These are phyloP conservation scores for Epichloe sibirici DNA, from an alignment of 2,329 filamentous ascomycete species.

Conservation along the genomic window DNA sequence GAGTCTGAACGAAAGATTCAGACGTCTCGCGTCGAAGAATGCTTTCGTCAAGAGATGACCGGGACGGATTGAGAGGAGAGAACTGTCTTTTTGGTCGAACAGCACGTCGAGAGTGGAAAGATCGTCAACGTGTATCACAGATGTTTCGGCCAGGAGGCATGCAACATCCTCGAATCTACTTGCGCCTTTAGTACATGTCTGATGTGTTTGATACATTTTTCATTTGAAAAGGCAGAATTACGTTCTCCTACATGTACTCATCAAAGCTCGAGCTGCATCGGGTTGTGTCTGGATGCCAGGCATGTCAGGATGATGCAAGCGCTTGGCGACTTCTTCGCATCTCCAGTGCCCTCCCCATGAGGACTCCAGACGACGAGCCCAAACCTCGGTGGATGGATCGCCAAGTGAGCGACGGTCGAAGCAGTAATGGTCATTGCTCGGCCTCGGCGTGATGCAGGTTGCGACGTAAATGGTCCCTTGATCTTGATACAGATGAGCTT, in stretches of 20 bases:
- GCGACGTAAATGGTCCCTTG: constrained; percentile 1
- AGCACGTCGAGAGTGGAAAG: constrained; percentile 2
- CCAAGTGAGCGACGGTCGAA: constrained; percentile 7
- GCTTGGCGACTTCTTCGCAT: constrained; percentile 7
- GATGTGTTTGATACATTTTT: not conserved
- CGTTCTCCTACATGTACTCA: constrained; percentile 4
- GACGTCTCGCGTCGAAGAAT: not conserved
- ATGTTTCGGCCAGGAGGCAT: constrained; percentile 1
- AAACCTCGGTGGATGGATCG: constrained; percentile 4
- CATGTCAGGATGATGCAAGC: not conserved
- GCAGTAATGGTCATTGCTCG: constrained; percentile 4
- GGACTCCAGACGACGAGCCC: constrained; percentile 6
- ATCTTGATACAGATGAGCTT: constrained; percentile 1
- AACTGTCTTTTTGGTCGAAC: not conserved
- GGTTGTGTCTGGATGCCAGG: not conserved
- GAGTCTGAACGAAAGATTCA: constrained; percentile 1
- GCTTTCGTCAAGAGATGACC: not conserved
- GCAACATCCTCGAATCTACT: constrained; percentile 3
- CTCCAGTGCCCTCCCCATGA: constrained; percentile 6
- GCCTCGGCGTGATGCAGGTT: constrained; percentile 2
- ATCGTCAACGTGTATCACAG: constrained; percentile 1
- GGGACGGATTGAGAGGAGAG: not conserved
- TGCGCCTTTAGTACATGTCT: not conserved
- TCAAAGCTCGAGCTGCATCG: constrained; percentile 2
- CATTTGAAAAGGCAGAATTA: not conserved